Conservation (phyloP, 139 green algal genomes). For the Chlorella sp. region DNA sequence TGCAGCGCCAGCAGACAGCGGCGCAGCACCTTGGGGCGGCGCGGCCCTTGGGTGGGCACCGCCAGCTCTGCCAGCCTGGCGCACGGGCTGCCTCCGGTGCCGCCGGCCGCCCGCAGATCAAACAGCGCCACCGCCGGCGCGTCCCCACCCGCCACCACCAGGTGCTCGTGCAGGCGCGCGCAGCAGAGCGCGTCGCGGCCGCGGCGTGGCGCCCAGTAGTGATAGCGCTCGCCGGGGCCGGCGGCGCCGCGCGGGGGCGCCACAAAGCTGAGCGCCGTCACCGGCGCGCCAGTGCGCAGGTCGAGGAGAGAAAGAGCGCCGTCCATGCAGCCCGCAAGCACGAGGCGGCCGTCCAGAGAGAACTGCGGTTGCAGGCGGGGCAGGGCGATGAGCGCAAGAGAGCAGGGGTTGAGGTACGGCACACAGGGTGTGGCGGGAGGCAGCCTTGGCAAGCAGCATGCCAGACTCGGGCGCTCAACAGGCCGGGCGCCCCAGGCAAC, state of each 20-base stretch:
- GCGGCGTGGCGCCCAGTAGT: not conserved
- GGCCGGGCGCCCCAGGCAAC: too few relatives aligned
- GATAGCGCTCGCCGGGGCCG: not conserved
- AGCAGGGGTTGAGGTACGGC: not conserved
- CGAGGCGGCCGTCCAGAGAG: not conserved
- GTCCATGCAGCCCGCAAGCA: constrained; percentile 23
- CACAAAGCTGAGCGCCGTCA: too few relatives aligned
- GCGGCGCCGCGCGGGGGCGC: not conserved
- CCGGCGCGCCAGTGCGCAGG: not conserved
- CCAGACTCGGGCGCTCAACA: too few relatives aligned
- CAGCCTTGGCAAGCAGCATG: not conserved
- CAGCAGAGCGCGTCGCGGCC: not conserved
- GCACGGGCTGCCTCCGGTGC: not conserved
- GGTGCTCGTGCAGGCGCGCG: constrained; percentile 9
- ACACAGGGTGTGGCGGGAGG: constrained; percentile 5
- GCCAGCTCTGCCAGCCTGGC: constrained; percentile 13
- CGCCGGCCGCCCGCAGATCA: constrained; percentile 1
- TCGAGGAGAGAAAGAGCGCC: not conserved
- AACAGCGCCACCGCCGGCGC: constrained; percentile 1
- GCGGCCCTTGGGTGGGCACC: too few relatives aligned
- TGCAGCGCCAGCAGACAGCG: not conserved
- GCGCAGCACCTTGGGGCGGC: too few relatives aligned
- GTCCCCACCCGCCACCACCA: constrained; percentile 9
- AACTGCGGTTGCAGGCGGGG: constrained; percentile 4
- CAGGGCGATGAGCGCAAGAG: not conserved